Evolutionary conservation across 345 rosid genomes (phyloP), one percentile per base, ranked within the genome.

Genomic region (Turritis glabra): DNA sequence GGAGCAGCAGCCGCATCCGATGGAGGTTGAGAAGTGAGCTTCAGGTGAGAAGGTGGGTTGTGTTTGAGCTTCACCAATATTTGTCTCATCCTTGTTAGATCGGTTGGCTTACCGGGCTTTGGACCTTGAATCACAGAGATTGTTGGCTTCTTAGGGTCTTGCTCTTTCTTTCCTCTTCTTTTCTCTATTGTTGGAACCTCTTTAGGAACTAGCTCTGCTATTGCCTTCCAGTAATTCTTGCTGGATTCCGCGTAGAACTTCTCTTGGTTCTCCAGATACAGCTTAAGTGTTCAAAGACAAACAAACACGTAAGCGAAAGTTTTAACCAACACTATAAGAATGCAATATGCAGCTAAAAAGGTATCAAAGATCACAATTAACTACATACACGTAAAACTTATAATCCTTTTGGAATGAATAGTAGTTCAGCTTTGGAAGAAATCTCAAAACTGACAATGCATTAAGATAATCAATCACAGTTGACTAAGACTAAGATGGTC

Each of bases 171-270:
- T 22, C 84, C 88, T 78, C 82, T 81, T 63, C 72, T 85, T 77
- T 79, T 89, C 80, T 82, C 90, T 67, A 92, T 79, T 15, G 84
- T 13, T 5, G 92, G 85, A 46, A 92, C 89, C 77, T 92, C 97
- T 7, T 87, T 88, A 44, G 96, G 97, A 73, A 92, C 81, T 68
- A 92, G 84, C 66, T 88, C 92, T 0, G 89, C 89, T 25, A 90
- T 92, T 15, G 90, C 82, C 84, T 90, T 87, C 94, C 98, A 92
- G 73, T 90, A 88, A 57, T 86, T 79, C 81, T 86, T 86, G 72
- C 88, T 85, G 19, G 86, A 87, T 65, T 90, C 91, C 0, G 84
- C 76, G 21, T 92, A 84, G 56, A 88, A 92, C 71, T 86, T 90
- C 76, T 84, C 87, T 32, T 64, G 87, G 53, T 69, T 81, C 55